Conservation (phyloP, 2,329 filamentous ascomycete genomes). For the Parascedosporium putredinis region DNA sequence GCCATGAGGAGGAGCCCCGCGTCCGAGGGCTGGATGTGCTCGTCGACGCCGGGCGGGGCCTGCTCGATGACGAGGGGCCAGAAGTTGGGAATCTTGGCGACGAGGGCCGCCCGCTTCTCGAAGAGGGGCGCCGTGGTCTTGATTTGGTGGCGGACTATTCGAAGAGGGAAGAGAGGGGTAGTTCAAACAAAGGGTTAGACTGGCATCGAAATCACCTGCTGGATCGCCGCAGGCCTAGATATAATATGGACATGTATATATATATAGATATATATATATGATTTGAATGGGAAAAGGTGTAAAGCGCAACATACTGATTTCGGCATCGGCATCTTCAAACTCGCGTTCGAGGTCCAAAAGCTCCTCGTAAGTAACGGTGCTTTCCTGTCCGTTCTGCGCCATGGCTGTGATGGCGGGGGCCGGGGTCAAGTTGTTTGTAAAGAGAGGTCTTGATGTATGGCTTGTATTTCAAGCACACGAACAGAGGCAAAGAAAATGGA, state of each 20-base stretch:
- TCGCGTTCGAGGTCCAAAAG: conserved; percentile 72
- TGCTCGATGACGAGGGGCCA: conserved; percentile 92
- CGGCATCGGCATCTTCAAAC: conserved; percentile 72
- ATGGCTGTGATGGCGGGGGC: no score
- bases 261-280: no score
- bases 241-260: no score
- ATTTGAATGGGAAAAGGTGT: background rate
- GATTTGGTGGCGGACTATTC: conserved; percentile 61
- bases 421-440: conserved; percentile 1
- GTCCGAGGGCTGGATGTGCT: conserved; percentile 77
- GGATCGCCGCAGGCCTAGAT: no score
- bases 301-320: conserved; percentile 61
- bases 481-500: no score
- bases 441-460: no score
- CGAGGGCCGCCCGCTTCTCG: conserved; percentile 59
- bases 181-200: no score
- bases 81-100: conserved; percentile 73
- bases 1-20: conserved; percentile 58
- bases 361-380: conserved; percentile 58
- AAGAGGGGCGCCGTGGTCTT: conserved; percentile 61
- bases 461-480: no score
- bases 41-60: conserved; percentile 74
- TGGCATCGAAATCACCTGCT: no score
- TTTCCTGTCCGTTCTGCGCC: conserved; percentile 24
- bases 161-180: background rate